A percentile compares a stretch with the other conserved stretches of the same genome.
Conservation (phyloP, 148 eudicot species). For the Cornus florida region DNA sequence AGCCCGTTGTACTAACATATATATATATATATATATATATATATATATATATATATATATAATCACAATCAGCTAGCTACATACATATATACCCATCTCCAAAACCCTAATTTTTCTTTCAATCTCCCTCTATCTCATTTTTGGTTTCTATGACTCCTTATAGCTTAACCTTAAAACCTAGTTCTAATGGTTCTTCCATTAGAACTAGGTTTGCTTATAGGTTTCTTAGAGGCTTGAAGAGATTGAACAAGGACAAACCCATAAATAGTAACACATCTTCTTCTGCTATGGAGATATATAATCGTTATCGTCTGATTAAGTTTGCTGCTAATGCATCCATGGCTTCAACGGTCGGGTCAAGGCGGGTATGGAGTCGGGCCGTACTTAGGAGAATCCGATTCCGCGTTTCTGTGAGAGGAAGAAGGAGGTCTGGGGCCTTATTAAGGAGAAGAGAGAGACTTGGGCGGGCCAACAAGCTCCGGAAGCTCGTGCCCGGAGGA, state of each 20-base stretch:
- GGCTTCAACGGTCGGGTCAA: conserved; percentile 65
- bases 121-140: neutral
- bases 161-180: conserved; percentile 22
- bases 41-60: neutral
- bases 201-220: conserved; percentile 48
- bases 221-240: conserved; percentile 61
- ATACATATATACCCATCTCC: neutral
- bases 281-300: neutral
- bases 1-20: neutral
- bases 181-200: conserved; percentile 16
- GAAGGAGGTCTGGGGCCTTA: neutral
- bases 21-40: too few relatives aligned
- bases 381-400: conserved; percentile 3
- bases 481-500: conserved; percentile 78
- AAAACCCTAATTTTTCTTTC: neutral
- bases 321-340: conserved; percentile 60
- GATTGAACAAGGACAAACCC: conserved; percentile 25
- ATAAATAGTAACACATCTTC: neutral
- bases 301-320: conserved; percentile 35
- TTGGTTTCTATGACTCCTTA: conserved; percentile 18
- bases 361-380: conserved; percentile 68
- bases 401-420: neutral
- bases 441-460: conserved; percentile 1
- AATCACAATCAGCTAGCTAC: neutral
- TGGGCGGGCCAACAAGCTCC: conserved; percentile 26